Base-by-base conservation (phyloP, 2,329 filamentous ascomycete species). In the Rachicladosporium sp. region DNA sequence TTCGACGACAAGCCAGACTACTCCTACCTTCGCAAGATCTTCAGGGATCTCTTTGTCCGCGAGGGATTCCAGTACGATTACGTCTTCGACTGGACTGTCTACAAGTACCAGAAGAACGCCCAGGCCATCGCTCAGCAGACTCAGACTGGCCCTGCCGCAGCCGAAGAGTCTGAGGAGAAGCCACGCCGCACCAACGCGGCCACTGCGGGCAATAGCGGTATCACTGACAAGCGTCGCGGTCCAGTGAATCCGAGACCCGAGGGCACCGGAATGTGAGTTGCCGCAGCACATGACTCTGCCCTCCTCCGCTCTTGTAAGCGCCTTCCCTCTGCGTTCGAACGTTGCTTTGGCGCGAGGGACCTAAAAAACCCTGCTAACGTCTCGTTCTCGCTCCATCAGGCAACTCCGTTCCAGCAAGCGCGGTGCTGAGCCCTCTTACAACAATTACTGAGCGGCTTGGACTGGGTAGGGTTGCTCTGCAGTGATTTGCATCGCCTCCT, bases 1-100 rank as follows among this genome's bases (percentile, higher is more conserved):
- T 98, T 98, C 68, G 91, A 98, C 62, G 91, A 98, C 73, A 96
- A 96, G 80, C 91, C 91, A 31, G 91, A 98, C 66, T 98, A 98
- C 73, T 95, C 87, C 51, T 98, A 98, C 69, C 83, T 98, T 43
- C 86, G 91, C 68, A 96, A 96, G 81, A 96, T 98, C 69, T 98
- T 98, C 85, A 88, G 91, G 48, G 91, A 98, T 62, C 80, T 98
- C 44, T 98, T 98, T 59, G 91, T 98, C 52, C 87, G 91, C 47
- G 91, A 96, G 67, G 91, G 89, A 41, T 98, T 96, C 80, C 91
- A 98, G 71, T 96, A 98, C 66, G 91, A 98, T 68, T 96, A 98
- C 56, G 91, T 98, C 55, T 98, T 98, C 58, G 91, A 98, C 70
- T 98, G 91, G 91, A 98, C 91, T 44, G 91, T 96, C 57, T 96